A percentile compares a stretch with the other conserved stretches of the same genome.
Evolutionary conservation across 441 rosid species (phyloP).

Genomic region (Euphorbia schlechtendalii): DNA sequence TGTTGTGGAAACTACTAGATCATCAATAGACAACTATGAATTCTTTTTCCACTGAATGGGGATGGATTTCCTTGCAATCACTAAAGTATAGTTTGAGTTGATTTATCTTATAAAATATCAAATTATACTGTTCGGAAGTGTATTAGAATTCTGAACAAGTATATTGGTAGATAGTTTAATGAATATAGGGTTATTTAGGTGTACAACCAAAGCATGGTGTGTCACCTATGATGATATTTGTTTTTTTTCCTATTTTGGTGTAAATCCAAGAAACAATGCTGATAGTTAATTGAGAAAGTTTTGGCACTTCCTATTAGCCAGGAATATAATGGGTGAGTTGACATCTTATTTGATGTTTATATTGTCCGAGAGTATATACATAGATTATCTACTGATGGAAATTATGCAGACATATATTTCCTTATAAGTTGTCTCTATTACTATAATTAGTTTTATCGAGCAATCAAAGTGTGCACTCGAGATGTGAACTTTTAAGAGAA

Average conservation of each 20-base stretch:
- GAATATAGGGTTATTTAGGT: not conserved
- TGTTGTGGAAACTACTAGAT: not conserved
- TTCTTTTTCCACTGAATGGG: not conserved
- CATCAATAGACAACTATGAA: not conserved
- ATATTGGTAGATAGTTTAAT: not conserved
- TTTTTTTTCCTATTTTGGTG: not conserved
- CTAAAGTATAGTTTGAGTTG: not conserved
- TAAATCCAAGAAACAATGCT: not conserved
- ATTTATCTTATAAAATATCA: too few relatives aligned
- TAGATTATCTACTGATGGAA: not conserved
- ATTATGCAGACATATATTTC: constrained; percentile 1
- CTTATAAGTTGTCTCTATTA: not conserved
- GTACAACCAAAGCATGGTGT: not conserved
- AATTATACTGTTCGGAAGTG: not conserved
- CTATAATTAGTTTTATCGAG: not conserved
- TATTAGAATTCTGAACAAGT: not conserved
- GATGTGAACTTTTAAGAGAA: not conserved
- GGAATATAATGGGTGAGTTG: not conserved
- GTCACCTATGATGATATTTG: not conserved
- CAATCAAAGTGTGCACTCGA: not conserved
- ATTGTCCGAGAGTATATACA: not conserved
- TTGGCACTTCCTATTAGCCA: not conserved
- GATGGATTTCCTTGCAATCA: not conserved
- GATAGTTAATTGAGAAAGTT: not conserved
- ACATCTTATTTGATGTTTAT: not conserved